Conservation (phyloP, 352 stramenopile species). For the Phytophthora cactorum region DNA sequence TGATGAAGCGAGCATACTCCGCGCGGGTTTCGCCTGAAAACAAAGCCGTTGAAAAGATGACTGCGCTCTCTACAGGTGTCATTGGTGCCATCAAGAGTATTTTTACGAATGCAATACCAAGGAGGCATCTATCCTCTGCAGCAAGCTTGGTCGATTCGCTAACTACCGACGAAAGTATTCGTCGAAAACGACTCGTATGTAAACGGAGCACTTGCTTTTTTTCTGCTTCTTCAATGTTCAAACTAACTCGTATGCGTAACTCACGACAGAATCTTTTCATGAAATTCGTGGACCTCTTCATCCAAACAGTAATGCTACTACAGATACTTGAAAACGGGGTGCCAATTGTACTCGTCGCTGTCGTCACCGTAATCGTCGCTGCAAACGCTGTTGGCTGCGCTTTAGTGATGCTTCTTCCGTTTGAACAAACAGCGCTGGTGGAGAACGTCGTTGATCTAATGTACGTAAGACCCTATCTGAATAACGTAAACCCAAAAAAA, state of each 20-base stretch:
- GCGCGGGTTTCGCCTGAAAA: neutral
- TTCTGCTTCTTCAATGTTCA: too few species aligned
- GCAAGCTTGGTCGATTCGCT: too few species aligned
- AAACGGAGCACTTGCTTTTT: too few species aligned
- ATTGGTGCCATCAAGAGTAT: too few species aligned
- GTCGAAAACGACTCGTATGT: too few species aligned
- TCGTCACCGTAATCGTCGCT: constrained; percentile 16
- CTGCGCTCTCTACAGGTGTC: too few species aligned
- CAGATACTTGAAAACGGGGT: constrained; percentile 3
- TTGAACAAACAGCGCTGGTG: constrained; percentile 2
- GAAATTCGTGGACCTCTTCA: constrained; percentile 5
- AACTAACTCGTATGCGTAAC: too few species aligned
- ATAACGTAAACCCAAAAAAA: neutral
- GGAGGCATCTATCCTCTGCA: neutral
- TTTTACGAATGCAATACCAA: too few species aligned
- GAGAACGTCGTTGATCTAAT: constrained; percentile 8
- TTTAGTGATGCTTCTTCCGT: neutral
- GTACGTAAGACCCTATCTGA: neutral
- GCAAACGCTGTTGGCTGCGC: constrained; percentile 5
- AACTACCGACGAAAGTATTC: too few species aligned
- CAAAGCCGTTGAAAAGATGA: too few species aligned
- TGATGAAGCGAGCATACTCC: neutral
- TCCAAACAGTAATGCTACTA: constrained; percentile 1
- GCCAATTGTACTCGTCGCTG: neutral
- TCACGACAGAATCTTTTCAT: constrained; percentile 6